Conservation (phyloP, 345 rosid genomes). For the Citropsis articulata region DNA sequence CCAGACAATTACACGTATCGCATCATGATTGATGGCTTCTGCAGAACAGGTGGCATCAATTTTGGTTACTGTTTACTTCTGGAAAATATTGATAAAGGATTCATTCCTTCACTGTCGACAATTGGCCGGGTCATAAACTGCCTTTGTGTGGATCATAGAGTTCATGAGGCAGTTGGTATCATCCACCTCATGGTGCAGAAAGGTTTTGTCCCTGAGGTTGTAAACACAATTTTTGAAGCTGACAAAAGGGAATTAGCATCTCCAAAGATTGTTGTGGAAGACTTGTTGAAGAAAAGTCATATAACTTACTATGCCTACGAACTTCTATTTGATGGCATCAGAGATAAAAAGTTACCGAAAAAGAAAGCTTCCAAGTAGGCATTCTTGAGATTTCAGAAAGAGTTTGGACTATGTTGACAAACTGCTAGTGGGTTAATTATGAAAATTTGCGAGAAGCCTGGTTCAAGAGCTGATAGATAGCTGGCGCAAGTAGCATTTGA, state of each 20-base stretch:
- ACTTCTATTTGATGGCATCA: conserved; percentile 79
- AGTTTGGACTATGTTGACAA: conserved; percentile 2
- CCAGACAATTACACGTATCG: conserved; percentile 76
- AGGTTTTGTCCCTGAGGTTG: conserved; percentile 75
- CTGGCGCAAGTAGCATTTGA: background rate
- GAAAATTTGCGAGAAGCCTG: background rate
- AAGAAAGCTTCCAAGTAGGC: conserved; percentile 36
- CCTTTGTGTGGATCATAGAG: conserved; percentile 65
- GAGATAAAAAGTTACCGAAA: conserved; percentile 68
- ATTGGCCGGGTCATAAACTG: conserved; percentile 83
- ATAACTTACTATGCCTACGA: conserved; percentile 82
- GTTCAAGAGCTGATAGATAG: background rate
- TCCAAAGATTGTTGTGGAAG: conserved; percentile 88
- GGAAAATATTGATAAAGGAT: conserved; percentile 57
- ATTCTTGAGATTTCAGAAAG: conserved; percentile 15
- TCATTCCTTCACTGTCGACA: conserved; percentile 63
- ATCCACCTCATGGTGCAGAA: conserved; percentile 65
- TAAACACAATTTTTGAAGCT: conserved; percentile 65
- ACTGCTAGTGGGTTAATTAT: background rate
- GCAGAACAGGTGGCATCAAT: conserved; percentile 65
- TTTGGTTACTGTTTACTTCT: conserved; percentile 53
- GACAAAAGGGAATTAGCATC: conserved; percentile 79
- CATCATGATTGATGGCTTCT: conserved; percentile 77
- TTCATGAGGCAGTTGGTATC: conserved; percentile 67
- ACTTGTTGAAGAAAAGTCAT: conserved; percentile 73